These are phyloP conservation scores for Fusarium incarnatum DNA, from an alignment of 2,329 filamentous ascomycete genomes.

Conservation along the genomic window DNA sequence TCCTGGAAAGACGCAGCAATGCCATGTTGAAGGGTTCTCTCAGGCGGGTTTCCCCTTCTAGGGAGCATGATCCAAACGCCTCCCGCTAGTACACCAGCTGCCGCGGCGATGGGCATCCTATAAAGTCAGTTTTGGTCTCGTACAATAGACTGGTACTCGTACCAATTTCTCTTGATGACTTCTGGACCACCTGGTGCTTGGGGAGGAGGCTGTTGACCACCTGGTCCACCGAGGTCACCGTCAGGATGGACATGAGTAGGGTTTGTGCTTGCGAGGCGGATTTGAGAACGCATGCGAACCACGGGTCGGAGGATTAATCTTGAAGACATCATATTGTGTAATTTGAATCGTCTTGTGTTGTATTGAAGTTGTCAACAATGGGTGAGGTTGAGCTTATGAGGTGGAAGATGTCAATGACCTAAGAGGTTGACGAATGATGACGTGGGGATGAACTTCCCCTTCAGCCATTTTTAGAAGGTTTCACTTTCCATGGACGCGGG, in stretches of 20 bases:
- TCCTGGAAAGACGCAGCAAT: constrained; percentile 37
- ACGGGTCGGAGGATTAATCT: constrained; percentile 38
- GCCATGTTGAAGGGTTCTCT: constrained; percentile 24
- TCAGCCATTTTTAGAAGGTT: constrained; percentile 10
- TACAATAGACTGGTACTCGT: not conserved
- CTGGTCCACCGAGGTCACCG: constrained; percentile 49
- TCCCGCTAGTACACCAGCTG: constrained; percentile 43
- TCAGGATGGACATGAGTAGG: constrained; percentile 11
- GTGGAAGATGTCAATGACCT: constrained; percentile 20
- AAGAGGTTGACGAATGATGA: constrained; percentile 35
- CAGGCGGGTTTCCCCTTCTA: constrained; percentile 15
- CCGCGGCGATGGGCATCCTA: constrained; percentile 49
- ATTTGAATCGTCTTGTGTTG: not conserved
- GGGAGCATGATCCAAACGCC: constrained; percentile 47
- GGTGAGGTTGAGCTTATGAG: not conserved
- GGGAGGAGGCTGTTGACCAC: constrained; percentile 49
- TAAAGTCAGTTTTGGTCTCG: not conserved
- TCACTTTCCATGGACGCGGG: not conserved
- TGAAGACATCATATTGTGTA: constrained; percentile 18
- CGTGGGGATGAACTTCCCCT: constrained; percentile 23
- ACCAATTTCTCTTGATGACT: constrained; percentile 51
- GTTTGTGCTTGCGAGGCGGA: constrained; percentile 12
- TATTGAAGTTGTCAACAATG: not conserved
- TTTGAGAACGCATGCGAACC: constrained; percentile 36
- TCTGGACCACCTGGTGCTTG: constrained; percentile 47